Conservation (phyloP, 192 early-diverging fungal species). For the Umbelopsis isabellina region DNA sequence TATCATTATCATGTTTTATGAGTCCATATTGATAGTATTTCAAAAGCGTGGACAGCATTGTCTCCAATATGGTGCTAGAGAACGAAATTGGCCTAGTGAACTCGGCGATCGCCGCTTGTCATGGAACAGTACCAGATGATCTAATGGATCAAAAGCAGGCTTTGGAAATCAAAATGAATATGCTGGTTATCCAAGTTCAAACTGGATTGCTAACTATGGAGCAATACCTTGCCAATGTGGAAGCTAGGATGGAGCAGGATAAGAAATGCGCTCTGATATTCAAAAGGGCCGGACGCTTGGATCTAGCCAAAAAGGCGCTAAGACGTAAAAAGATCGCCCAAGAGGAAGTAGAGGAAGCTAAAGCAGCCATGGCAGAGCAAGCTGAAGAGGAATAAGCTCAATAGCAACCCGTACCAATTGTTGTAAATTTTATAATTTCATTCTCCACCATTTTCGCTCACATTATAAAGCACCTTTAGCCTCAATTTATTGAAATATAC, state of each 20-base stretch:
- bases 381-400: conserved; percentile 1
- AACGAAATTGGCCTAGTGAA: conserved; percentile 57
- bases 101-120: conserved; percentile 49
- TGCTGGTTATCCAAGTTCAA: conserved; percentile 72
- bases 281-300: conserved; percentile 64
- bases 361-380: conserved; percentile 61
- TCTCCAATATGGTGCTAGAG: conserved; percentile 78
- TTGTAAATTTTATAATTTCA: too few species aligned
- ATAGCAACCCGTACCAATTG: too few species aligned
- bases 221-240: conserved; percentile 63
- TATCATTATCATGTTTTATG: background rate
- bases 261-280: conserved; percentile 69
- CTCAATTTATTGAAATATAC: too few species aligned
- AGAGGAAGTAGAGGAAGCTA: conserved; percentile 76
- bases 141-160: conserved; percentile 64
- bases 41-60: conserved; percentile 67
- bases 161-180: conserved; percentile 75
- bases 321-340: conserved; percentile 74
- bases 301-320: conserved; percentile 70
- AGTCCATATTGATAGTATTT: background rate
- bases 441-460: too few species aligned
- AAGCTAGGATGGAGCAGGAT: conserved; percentile 57
- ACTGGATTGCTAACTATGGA: conserved; percentile 72
- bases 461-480: too few species aligned
- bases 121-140: conserved; percentile 58